Base-by-base conservation (phyloP, 768 basidiomycete species). In the Daedaleopsis nitida region DNA sequence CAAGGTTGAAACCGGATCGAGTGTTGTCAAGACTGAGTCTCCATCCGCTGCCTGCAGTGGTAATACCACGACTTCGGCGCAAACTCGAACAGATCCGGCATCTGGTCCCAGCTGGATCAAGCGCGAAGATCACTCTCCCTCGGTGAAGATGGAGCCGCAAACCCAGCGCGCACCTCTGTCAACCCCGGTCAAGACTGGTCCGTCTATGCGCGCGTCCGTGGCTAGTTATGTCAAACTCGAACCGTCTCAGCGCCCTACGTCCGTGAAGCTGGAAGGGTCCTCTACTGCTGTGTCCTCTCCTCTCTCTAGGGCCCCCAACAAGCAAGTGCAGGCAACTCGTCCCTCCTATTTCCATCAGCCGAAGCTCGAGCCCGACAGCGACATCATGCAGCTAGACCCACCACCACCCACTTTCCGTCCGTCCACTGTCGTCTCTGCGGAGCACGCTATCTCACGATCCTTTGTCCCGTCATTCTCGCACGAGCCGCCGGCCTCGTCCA, bases 401-500 rank as follows among this genome's bases (percentile, higher is more conserved):
- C 27, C 27, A 32, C 27, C 27, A 32, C 27, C 27, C 27, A 32
- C 27, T 7, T 32, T 32, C 27, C 27, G 27, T 32, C 27, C 27
- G 27, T 32, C 27, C 27, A 32, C 27, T 7, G 27, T 32, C 4
- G 4, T 32, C 27, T 32, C 27, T 7, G 27, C 27, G 27, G 27
- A 7, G 7, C 27, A 32, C 7, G 27, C 27, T 32, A 32, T 7
- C 27, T 32, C 34, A 9, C 12, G 12, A 38, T 42, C 48, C 45
- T 44, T 50, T 13, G 55, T 50, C 16, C 55, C 53, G 5, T 42
- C 56, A 37, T 52, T 39, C 24, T 24, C 55, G 8, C 51, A 27
- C 51, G 44, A 21, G 19, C 44, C 39, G 1, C 58, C 58, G 16
- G 44, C 55, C 11, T 60, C 58, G 8, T 59, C 38, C 2, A 38